phyloP scores from a whole-genome alignment of 257 asterid genomes.

The Coffea eugenioides region DNA sequence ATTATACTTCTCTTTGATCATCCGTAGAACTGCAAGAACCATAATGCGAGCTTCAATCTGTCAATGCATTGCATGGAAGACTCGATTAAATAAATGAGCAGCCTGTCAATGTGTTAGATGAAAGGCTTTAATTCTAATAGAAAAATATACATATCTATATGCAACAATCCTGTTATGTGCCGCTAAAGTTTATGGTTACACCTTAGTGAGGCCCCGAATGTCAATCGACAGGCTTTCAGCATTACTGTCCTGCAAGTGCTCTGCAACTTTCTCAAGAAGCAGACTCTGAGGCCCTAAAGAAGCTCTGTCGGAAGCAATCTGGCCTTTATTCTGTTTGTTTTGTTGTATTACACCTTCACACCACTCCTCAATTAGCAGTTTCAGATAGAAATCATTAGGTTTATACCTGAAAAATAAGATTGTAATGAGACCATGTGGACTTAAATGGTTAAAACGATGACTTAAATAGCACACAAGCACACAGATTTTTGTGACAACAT shows the following conservation, averaged over 20 bases:
- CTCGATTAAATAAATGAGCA: conserved; percentile 10
- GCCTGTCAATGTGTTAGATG: not conserved
- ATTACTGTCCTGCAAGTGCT: conserved; percentile 67
- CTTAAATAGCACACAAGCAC: not conserved
- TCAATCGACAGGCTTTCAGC: conserved; percentile 63
- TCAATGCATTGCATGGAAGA: conserved; percentile 17
- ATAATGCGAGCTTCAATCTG: conserved; percentile 93
- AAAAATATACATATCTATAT: too few relatives aligned
- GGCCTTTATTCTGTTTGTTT: conserved; percentile 29
- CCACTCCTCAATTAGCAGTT: conserved; percentile 95
- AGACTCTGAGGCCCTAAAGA: conserved; percentile 52
- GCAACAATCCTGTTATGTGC: not conserved
- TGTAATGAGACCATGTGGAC: not conserved
- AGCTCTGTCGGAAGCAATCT: conserved; percentile 28
- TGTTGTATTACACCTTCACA: conserved; percentile 85
- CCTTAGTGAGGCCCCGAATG: conserved; percentile 88
- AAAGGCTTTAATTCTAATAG: not conserved
- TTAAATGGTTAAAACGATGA: conserved; percentile 3
- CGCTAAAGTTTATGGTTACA: not conserved
- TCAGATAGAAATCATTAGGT: conserved; percentile 82
- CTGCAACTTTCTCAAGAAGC: conserved; percentile 84
- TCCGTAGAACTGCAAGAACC: conserved; percentile 86
- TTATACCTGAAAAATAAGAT: conserved; percentile 55
- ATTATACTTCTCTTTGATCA: conserved; percentile 68
- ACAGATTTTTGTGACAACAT: conserved; percentile 17